Evolutionary conservation across 257 asterid genomes (phyloP).

Genomic region (Cinchona pubescens): DNA sequence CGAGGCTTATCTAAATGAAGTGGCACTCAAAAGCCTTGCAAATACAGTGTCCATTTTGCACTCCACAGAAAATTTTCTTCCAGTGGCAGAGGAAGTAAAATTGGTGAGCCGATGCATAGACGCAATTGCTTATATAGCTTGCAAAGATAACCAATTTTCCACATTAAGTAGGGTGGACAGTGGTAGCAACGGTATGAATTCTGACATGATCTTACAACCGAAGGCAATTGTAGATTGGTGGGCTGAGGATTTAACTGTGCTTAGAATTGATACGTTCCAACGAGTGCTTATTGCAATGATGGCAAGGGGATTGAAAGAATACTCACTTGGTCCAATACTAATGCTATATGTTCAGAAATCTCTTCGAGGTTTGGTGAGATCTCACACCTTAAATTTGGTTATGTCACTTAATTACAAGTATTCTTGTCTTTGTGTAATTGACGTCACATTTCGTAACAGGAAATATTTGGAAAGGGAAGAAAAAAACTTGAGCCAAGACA

Average conservation of each 20-base stretch:
- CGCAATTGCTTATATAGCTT: conserved; percentile 58
- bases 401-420: conserved; percentile 8
- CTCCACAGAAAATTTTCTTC: conserved; percentile 57
- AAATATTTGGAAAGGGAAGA: conserved; percentile 66
- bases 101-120: conserved; percentile 73
- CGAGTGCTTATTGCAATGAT: conserved; percentile 75
- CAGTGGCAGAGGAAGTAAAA: conserved; percentile 67
- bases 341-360: conserved; percentile 84
- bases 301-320: conserved; percentile 70
- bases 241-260: conserved; percentile 76
- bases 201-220: conserved; percentile 25
- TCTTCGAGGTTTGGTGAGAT: conserved; percentile 93
- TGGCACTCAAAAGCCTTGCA: conserved; percentile 63
- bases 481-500: conserved; percentile 61
- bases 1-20: conserved; percentile 67
- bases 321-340: conserved; percentile 71
- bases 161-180: conserved; percentile 24
- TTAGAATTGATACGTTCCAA: conserved; percentile 71
- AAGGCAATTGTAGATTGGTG: conserved; percentile 74
- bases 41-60: conserved; percentile 70
- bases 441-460: conserved; percentile 41
- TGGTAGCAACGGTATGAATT: conserved; percentile 28
- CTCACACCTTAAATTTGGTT: conserved; percentile 27
- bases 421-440: no score
- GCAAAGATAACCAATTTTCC: conserved; percentile 60